Conservation (phyloP, 202 grass and related monocot genomes). For the Schoenoplectus triqueter region DNA sequence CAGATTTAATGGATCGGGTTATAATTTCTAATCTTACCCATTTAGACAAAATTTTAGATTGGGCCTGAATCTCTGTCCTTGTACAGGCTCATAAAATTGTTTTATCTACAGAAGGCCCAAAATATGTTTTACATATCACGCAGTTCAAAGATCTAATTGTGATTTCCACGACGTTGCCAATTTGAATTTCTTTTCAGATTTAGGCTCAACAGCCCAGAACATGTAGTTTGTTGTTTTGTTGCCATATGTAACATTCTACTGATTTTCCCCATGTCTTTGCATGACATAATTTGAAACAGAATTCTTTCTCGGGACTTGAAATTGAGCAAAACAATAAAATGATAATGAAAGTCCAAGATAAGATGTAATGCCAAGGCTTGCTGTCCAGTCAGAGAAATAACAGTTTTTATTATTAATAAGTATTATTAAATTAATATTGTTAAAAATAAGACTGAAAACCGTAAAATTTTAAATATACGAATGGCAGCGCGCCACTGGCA, state of each 20-base stretch:
- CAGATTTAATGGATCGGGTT: background rate
- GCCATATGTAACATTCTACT: background rate
- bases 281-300: background rate
- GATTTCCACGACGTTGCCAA: background rate
- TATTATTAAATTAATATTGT: too few relatives aligned
- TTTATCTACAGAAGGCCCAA: background rate
- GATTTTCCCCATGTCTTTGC: background rate
- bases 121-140: background rate
- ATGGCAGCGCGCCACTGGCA: too few relatives aligned
- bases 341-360: background rate
- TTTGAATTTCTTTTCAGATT: background rate
- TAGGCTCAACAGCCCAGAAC: background rate
- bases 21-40: background rate
- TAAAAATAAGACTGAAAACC: too few relatives aligned
- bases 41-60: background rate
- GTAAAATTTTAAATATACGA: too few relatives aligned
- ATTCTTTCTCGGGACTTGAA: constrained; percentile 21
- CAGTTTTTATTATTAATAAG: too few relatives aligned
- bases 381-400: background rate
- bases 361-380: constrained; percentile 8
- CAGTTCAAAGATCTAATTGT: too few relatives aligned
- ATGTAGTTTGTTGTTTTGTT: background rate
- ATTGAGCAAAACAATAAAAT: constrained; percentile 24
- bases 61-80: background rate
- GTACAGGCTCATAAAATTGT: background rate